A percentile compares a stretch with the other conserved stretches of the same genome.
phyloP scores from a whole-genome alignment of 2,329 filamentous ascomycete genomes.

The Bipolaris oryzae region DNA sequence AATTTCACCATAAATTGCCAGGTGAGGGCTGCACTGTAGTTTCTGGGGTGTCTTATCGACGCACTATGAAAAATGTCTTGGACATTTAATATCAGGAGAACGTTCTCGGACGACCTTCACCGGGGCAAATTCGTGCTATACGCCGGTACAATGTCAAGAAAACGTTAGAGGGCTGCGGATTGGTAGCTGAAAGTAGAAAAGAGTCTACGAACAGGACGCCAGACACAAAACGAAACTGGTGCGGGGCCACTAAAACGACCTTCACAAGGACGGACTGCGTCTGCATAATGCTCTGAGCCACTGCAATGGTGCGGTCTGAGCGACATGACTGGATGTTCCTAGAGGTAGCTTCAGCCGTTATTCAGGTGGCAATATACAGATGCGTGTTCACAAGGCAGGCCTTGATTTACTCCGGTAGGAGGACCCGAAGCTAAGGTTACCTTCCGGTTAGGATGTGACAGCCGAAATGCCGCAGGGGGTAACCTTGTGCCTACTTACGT shows the following conservation, averaged over 20 bases:
- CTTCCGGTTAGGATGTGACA: background rate
- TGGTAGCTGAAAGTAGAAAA: background rate
- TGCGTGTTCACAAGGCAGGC: background rate
- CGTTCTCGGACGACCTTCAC: background rate
- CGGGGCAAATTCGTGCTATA: background rate
- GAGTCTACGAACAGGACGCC: background rate
- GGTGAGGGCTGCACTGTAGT: background rate
- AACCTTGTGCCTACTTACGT: background rate
- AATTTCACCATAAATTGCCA: background rate
- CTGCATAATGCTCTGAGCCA: background rate
- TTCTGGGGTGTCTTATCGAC: background rate
- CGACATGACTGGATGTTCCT: background rate
- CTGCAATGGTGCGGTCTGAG: background rate
- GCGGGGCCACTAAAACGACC: background rate
- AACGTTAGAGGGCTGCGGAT: background rate
- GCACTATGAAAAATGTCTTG: background rate
- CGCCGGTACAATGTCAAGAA: background rate
- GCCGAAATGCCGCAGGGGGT: background rate
- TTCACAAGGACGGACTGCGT: background rate
- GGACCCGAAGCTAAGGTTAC: background rate
- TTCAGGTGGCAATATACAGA: background rate
- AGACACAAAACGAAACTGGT: background rate
- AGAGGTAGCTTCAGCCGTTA: background rate
- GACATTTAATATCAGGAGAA: background rate
- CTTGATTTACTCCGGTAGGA: background rate